Evolutionary conservation across 2,329 filamentous ascomycete species (phyloP), one percentile per base, ranked within the genome.

Genomic region (Tothia fuscella): DNA sequence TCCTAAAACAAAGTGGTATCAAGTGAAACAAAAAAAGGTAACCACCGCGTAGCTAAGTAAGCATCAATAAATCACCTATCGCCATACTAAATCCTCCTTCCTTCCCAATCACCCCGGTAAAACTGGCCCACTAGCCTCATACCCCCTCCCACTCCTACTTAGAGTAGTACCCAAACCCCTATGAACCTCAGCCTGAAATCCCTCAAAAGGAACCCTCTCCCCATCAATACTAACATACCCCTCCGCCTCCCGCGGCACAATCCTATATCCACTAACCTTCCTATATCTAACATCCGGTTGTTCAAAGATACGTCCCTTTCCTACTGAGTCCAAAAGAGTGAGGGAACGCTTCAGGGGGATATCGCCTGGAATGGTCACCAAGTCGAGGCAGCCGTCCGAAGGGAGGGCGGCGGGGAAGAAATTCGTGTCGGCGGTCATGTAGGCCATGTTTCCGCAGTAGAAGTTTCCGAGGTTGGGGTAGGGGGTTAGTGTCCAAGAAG

Each of bases 221-320:
- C 91, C 91, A 55, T 96, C 91, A 49, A 98, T 86, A 57, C 86
- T 93, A 57, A 98, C 93, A 58, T 83, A 91, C 2, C 89, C 89
- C 47, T 79, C 72, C 29, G 74, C 66, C 52, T 79, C 71, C 16
- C 75, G 77, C 0, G 91, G 91, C 3, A 80, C 79, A 48, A 98
- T 80, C 31, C 91, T 74, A 57, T 91, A 95, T 0, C 81, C 91
- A n/a, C 74, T 72, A 3, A 95, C 72, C 59, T 98, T 98, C 52
- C 79, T 75, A 59, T 95, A 89, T 22, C 72, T 71, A 10, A 94
- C 82, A 29, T 82, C 71, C 0, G 77, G 72, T 55, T 82, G 77
- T 56, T 93, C 83, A 51, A 94, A 93, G 50, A 93, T 80, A 3
- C 72, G 74, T 40, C 80, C 78, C 6, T 73, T 74, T 48, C 86